Percentiles rank a stretch among this genome's conserved stretches.
Evolutionary conservation across 1,284 basidiomycete genomes (phyloP).

Genomic region (Cutaneotrichosporon sp.): DNA sequence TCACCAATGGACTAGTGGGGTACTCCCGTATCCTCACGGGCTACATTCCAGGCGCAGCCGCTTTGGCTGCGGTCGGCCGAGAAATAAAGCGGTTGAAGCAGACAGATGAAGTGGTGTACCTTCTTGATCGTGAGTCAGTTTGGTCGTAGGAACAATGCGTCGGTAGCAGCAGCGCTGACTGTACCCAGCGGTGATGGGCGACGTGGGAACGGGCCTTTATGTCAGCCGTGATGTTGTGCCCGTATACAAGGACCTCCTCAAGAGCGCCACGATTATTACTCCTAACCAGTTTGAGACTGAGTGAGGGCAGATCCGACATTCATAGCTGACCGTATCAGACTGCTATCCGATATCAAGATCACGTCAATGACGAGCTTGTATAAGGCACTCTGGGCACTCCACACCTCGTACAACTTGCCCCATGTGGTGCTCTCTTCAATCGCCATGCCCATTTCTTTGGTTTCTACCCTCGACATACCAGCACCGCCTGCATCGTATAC

Average conservation of each 20-base stretch:
- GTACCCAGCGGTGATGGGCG: conserved; percentile 73
- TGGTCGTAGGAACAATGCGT: no score
- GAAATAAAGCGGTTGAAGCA: conserved; percentile 53
- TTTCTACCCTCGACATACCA: conserved; percentile 36
- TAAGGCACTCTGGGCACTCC: conserved; percentile 66
- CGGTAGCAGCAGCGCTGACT: conserved; percentile 11
- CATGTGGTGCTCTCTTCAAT: conserved; percentile 92
- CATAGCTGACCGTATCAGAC: conserved; percentile 49
- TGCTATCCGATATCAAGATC: conserved; percentile 68
- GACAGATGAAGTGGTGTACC: conserved; percentile 65
- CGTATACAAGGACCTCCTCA: conserved; percentile 74
- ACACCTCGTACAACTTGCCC: conserved; percentile 66
- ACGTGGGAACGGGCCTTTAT: conserved; percentile 73
- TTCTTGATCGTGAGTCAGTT: conserved; percentile 86
- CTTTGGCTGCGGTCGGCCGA: conserved; percentile 62
- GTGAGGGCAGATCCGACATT: conserved; percentile 52
- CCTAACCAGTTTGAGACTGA: conserved; percentile 99
- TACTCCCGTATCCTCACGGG: conserved; percentile 72
- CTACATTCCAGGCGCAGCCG: conserved; percentile 82
- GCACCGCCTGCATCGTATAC: conserved; percentile 39
- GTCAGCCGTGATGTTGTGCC: conserved; percentile 84
- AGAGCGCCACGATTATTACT: conserved; percentile 81
- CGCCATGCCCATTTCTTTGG: conserved; percentile 41
- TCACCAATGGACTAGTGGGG: conserved; percentile 61
- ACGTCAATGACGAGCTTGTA: conserved; percentile 62